These are phyloP conservation scores for Clarkia xantiana DNA, from an alignment of 345 rosid species.

Conservation along the genomic window DNA sequence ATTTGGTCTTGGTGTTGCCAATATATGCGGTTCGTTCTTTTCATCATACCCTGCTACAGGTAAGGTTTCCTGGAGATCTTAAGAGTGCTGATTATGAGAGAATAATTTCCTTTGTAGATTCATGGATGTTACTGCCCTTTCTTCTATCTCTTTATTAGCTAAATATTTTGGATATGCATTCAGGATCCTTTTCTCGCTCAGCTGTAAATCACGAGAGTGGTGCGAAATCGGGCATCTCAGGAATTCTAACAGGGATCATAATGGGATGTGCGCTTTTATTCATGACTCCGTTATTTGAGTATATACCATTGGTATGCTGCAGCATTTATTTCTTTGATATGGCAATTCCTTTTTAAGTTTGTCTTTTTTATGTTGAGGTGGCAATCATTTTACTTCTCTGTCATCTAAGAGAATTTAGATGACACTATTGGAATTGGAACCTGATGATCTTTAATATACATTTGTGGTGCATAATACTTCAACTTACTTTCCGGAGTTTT, in stretches of 20 bases:
- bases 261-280: slow-evolving; percentile 80
- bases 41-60: slow-evolving; percentile 91
- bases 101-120: too few relatives aligned
- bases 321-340: slow-evolving; percentile 2
- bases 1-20: slow-evolving; percentile 95
- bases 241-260: slow-evolving; percentile 64
- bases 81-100: slow-evolving; percentile 4
- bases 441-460: background rate
- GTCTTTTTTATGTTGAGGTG: slow-evolving; percentile 5
- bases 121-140: too few relatives aligned
- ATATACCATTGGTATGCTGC: slow-evolving; percentile 72
- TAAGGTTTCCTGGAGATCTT: slow-evolving; percentile 22
- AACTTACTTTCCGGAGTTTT: background rate
- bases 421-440: background rate
- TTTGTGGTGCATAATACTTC: background rate
- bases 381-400: background rate
- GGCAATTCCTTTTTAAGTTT: background rate
- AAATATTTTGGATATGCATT: background rate
- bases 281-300: slow-evolving; percentile 68
- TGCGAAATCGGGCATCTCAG: slow-evolving; percentile 83
- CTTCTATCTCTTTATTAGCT: too few relatives aligned
- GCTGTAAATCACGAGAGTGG: slow-evolving; percentile 97
- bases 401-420: background rate
- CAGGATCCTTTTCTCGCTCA: slow-evolving; percentile 97
- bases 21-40: slow-evolving; percentile 78